Evolutionary conservation across 495 filamentous ascomycete species (phyloP).

Genomic region (Elaphomyces granulatus): DNA sequence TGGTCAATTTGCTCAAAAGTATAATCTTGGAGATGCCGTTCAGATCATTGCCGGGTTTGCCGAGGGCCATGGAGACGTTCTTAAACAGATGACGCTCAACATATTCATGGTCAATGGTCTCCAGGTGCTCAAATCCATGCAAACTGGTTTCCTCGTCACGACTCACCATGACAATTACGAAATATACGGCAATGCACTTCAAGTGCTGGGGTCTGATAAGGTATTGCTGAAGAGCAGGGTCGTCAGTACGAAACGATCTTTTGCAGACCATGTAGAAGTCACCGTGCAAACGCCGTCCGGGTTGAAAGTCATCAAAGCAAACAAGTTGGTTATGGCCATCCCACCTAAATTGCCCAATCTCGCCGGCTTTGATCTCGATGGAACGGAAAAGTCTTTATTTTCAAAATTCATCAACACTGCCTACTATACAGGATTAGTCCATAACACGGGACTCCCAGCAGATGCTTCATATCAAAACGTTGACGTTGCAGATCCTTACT

Average conservation of each 20-base stretch:
- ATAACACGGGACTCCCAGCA: slow-evolving; percentile 19
- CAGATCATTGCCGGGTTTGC: slow-evolving; percentile 15
- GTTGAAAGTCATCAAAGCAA: slow-evolving; percentile 24
- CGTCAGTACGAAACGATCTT: slow-evolving; percentile 17
- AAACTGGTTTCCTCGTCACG: slow-evolving; percentile 13
- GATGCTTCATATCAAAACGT: slow-evolving; percentile 20
- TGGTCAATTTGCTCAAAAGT: slow-evolving; percentile 32
- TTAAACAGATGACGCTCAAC: slow-evolving; percentile 16
- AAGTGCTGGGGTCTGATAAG: slow-evolving; percentile 12
- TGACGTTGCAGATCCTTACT: slow-evolving; percentile 10
- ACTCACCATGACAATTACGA: slow-evolving; percentile 24
- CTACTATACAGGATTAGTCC: slow-evolving; percentile 31
- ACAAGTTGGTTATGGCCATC: slow-evolving; percentile 32
- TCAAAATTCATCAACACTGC: slow-evolving; percentile 18
- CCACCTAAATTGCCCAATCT: slow-evolving; percentile 26
- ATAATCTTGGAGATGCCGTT: slow-evolving; percentile 20
- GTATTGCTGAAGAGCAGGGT: slow-evolving; percentile 21
- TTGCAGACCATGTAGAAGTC: slow-evolving; percentile 18
- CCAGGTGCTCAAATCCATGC: slow-evolving; percentile 9
- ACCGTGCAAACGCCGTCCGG: slow-evolving; percentile 17
- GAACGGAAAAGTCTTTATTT: slow-evolving; percentile 25
- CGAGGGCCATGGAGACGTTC: slow-evolving; percentile 27
- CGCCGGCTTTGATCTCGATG: slow-evolving; percentile 19
- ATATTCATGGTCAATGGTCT: slow-evolving; percentile 17
- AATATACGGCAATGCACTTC: slow-evolving; percentile 24